phyloP scores from a whole-genome alignment of 2,329 filamentous ascomycete genomes.

The Penicillium psychrosexuale region DNA sequence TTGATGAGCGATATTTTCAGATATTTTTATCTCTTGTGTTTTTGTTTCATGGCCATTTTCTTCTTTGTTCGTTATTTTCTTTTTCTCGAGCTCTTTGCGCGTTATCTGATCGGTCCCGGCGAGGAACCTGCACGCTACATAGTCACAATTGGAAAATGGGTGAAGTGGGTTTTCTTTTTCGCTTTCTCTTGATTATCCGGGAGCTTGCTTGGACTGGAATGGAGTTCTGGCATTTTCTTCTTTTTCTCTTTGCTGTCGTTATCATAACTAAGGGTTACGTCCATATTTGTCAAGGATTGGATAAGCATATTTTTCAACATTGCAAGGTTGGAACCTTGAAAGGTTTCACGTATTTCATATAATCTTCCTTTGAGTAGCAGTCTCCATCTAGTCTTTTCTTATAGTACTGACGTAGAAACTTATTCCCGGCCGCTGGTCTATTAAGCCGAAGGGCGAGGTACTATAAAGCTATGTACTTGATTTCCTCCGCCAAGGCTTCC shows the following conservation, averaged over 20 bases:
- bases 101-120: conserved; percentile 6
- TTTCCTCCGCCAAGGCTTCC: no score
- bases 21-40: conserved; percentile 4
- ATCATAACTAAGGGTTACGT: background rate
- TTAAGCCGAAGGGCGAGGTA: no score
- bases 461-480: no score
- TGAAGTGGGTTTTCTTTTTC: conserved; percentile 4
- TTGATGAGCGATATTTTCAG: conserved; percentile 14
- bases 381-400: background rate
- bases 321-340: background rate
- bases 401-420: background rate
- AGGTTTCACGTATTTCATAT: background rate
- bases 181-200: conserved; percentile 9
- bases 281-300: background rate
- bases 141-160: conserved; percentile 9
- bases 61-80: background rate
- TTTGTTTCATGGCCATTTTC: background rate
- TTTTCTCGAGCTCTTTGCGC: conserved; percentile 3
- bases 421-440: background rate
- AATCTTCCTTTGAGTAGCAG: background rate
- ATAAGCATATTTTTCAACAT: background rate
- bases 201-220: conserved; percentile 18
- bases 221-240: conserved; percentile 15
- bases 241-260: conserved; percentile 2
- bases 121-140: conserved; percentile 9